These are phyloP conservation scores for Pterocarpus santalinus DNA, from an alignment of 306 rosid species.

Conservation along the genomic window DNA sequence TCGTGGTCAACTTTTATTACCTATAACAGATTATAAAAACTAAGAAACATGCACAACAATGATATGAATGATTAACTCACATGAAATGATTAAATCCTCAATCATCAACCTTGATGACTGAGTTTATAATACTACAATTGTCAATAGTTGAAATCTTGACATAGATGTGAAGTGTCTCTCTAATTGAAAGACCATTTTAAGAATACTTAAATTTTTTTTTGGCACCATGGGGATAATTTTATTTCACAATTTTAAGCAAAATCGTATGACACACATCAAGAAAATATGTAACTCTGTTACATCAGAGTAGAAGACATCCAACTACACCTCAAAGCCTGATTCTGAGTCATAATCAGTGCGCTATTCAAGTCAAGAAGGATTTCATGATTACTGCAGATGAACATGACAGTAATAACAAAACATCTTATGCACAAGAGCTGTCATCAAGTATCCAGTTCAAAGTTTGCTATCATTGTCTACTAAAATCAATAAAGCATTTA, in stretches of 20 bases:
- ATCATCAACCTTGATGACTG: background rate
- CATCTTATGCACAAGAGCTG: background rate
- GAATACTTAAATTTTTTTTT: too few species aligned
- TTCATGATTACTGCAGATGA: constrained; percentile 26
- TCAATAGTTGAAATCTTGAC: background rate
- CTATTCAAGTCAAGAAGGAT: constrained; percentile 23
- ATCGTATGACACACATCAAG: background rate
- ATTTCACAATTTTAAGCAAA: constrained; percentile 3
- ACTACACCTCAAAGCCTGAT: constrained; percentile 8
- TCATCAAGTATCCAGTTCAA: constrained; percentile 10
- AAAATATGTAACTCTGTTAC: constrained; percentile 1
- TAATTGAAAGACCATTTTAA: background rate
- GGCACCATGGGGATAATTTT: background rate
- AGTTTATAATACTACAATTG: background rate
- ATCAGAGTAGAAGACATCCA: background rate
- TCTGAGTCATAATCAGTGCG: constrained; percentile 21
- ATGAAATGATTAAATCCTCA: background rate
- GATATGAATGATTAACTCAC: constrained; percentile 18
- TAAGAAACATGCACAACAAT: constrained; percentile 10
- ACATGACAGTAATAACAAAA: background rate
- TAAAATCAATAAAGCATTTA: constrained; percentile 25
- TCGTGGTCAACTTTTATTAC: constrained; percentile 94
- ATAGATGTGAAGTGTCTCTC: background rate
- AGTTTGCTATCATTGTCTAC: background rate
- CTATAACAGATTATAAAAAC: constrained; percentile 53